Conservation (phyloP, 305 asterid genomes). For the Fraxinus ornus region DNA sequence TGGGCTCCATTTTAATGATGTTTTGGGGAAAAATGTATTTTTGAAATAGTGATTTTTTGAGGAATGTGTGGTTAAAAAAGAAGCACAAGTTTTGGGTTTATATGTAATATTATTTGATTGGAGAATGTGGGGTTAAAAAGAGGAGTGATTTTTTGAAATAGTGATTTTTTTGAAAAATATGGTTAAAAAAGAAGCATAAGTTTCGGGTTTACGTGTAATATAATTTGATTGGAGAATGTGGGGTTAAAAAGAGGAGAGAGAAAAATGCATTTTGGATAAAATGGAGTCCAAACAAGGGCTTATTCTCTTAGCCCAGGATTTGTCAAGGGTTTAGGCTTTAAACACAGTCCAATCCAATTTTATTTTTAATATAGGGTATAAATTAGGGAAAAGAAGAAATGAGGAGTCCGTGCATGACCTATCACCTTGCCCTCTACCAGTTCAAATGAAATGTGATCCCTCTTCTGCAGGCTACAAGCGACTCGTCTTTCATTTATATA, state of each 20-base stretch:
- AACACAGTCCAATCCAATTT: background rate
- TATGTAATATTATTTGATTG: background rate
- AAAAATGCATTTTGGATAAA: background rate
- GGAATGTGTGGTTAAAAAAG: background rate
- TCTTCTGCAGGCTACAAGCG: background rate
- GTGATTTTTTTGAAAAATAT: background rate
- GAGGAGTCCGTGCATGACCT: background rate
- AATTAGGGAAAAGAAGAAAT: background rate
- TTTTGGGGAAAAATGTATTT: background rate
- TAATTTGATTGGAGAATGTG: background rate
- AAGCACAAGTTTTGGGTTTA: background rate
- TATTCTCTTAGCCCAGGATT: background rate
- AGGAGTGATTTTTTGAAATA: background rate
- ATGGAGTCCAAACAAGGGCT: background rate
- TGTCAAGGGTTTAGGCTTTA: background rate
- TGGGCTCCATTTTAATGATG: background rate
- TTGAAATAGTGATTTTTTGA: background rate
- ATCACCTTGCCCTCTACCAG: background rate
- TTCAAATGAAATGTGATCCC: background rate
- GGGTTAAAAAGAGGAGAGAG: background rate
- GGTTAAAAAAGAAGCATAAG: background rate
- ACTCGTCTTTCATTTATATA: background rate
- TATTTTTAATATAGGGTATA: background rate
- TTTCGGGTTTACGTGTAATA: background rate
- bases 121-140: background rate